Base-by-base conservation (phyloP, 352 stramenopile genomes). In the Globisporangium radiosum region DNA sequence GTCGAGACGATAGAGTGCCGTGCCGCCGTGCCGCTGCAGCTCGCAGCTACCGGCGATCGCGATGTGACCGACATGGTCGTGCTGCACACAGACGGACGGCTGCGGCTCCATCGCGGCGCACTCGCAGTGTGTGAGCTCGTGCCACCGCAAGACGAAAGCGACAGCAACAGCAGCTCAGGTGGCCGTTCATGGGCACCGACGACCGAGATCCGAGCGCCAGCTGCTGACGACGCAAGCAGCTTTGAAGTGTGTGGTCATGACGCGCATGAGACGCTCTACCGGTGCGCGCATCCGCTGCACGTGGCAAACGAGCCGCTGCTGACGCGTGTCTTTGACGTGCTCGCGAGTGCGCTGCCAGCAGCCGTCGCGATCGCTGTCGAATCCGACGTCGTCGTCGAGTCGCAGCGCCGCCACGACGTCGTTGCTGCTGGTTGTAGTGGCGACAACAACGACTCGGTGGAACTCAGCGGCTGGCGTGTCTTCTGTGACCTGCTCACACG, bases 221-320 rank as follows among this genome's bases (percentile, higher is more conserved):
- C 60, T 69, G 59, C 57, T n/a, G 19, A 68, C 11, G 55, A 19
- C 36, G 62, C 53, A 5, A 51, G 49, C 7, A 59, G 65, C 11
- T 83, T 75, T 48, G 75, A 79, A 37, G 61, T 79, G 11, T 25
- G 68, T 15, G 60, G 54, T 6, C 60, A 66, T 48, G 44, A 57
- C 70, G 56, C 50, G 44, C 47, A 7, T 49, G 63, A 56, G 54
- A 59, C 59, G 55, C 15, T 78, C 4, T 74, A 61, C 56, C 59
- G 66, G 54, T 83, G 60, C n/a, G 58, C 76, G 38, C 73, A 86
- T 64, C 76, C 76, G 6, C 47, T 86, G 10, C 67, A 60, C 5
- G 47, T 79, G 9, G 37, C n/a, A 37, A 49, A 67, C 11, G 49
- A 44, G 13, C 59, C 73, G 33, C 62, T 78, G 36, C 50, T 80